Evolutionary conservation across 306 rosid genomes (phyloP).

Genomic region (Cicer judaicum): DNA sequence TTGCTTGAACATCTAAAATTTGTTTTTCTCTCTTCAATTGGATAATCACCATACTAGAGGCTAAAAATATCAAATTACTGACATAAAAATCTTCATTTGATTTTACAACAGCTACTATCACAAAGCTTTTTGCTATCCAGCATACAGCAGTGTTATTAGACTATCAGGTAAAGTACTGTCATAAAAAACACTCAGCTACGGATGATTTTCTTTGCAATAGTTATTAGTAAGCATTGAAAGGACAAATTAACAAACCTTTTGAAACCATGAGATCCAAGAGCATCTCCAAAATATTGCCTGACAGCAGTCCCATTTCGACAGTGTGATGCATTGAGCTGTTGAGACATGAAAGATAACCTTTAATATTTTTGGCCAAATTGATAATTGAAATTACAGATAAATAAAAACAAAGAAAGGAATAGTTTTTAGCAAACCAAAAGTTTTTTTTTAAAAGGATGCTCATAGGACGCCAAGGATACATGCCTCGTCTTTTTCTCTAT

Average conservation of each 20-base stretch:
- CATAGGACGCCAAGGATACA: constrained; percentile 16
- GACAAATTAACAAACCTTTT: constrained; percentile 60
- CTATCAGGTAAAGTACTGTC: constrained; percentile 27
- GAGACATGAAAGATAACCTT: constrained; percentile 37
- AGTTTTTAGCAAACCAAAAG: constrained; percentile 18
- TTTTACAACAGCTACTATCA: constrained; percentile 2
- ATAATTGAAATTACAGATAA: constrained; percentile 18
- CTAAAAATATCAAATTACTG: constrained; percentile 16
- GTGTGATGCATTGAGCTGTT: constrained; percentile 82
- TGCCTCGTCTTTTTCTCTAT: constrained; percentile 6
- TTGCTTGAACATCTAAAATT: constrained; percentile 25
- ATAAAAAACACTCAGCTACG: constrained; percentile 33
- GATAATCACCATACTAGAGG: constrained; percentile 28
- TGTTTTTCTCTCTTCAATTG: constrained; percentile 28
- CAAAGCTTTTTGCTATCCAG: constrained; percentile 1
- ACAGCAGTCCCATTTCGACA: constrained; percentile 73
- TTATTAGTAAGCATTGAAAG: constrained; percentile 36
- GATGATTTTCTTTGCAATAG: not conserved
- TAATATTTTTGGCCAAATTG: constrained; percentile 11
- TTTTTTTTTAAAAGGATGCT: constrained; percentile 11
- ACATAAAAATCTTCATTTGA: not conserved
- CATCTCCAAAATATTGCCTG: constrained; percentile 72
- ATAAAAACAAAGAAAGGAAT: constrained; percentile 18
- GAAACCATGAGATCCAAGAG: constrained; percentile 61
- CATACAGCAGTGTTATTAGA: constrained; percentile 16